Conservation (phyloP, 169 alveolate species). For the Eimeria praecox region DNA sequence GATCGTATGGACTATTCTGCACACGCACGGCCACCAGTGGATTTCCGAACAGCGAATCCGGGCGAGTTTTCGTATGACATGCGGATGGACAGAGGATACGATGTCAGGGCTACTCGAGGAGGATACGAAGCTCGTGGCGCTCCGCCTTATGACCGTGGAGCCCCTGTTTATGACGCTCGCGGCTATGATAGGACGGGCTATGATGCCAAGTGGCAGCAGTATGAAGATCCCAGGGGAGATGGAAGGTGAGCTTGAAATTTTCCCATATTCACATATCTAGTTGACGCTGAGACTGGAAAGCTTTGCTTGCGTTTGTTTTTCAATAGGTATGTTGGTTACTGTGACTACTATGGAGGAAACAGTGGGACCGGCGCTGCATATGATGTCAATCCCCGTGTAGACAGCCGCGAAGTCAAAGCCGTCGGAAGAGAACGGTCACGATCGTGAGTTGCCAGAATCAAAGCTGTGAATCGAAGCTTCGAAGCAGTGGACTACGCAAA, state of each 20-base stretch:
- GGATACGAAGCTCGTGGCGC: slow-evolving; percentile 72
- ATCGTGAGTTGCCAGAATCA: slow-evolving; percentile 24
- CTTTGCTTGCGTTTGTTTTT: neutral
- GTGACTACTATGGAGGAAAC: slow-evolving; percentile 67
- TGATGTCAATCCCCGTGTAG: slow-evolving; percentile 68
- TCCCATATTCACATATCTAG: neutral
- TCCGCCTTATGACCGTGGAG: slow-evolving; percentile 66
- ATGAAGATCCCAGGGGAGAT: slow-evolving; percentile 72
- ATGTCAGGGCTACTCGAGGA: slow-evolving; percentile 46
- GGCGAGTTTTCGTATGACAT: slow-evolving; percentile 67
- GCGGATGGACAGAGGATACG: slow-evolving; percentile 76
- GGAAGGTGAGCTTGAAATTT: neutral
- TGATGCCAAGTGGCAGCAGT: slow-evolving; percentile 72
- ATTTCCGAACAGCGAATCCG: slow-evolving; percentile 52
- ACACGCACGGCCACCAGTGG: slow-evolving; percentile 57
- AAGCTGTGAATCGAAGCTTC: neutral
- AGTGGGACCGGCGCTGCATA: slow-evolving; percentile 64
- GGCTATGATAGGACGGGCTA: slow-evolving; percentile 62
- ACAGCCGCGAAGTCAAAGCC: slow-evolving; percentile 66
- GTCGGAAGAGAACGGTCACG: slow-evolving; percentile 70
- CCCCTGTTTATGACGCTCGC: slow-evolving; percentile 63
- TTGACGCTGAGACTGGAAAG: neutral
- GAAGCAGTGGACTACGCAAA: neutral
- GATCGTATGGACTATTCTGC: slow-evolving; percentile 71
- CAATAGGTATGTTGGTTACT: slow-evolving; percentile 49